A percentile compares a stretch with the other conserved stretches of the same genome.
phyloP scores from a whole-genome alignment of 2,329 filamentous ascomycete genomes.

The Cladophialophora chaetospira region DNA sequence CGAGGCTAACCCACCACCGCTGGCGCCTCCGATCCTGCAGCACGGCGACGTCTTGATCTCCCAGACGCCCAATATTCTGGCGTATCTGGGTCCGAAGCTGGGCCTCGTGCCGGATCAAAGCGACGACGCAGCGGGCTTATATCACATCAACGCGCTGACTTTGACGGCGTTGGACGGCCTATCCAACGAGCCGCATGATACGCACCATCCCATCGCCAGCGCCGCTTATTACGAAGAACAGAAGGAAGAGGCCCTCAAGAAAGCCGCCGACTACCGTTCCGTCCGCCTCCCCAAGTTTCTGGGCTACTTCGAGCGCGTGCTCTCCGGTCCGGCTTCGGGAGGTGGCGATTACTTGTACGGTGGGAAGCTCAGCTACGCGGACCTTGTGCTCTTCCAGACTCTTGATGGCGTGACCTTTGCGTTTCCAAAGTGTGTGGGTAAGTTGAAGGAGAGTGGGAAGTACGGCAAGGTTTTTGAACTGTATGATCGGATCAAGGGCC shows the following conservation, averaged over 20 bases:
- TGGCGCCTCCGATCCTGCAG: conserved; percentile 68
- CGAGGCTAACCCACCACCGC: conserved; percentile 62
- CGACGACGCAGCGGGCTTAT: conserved; percentile 50
- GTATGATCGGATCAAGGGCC: conserved; percentile 63
- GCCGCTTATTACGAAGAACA: conserved; percentile 73
- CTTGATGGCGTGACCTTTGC: conserved; percentile 61
- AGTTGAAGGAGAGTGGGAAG: conserved; percentile 57
- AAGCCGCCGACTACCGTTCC: conserved; percentile 59
- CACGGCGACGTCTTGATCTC: conserved; percentile 58
- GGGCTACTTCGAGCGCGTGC: conserved; percentile 67
- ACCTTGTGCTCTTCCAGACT: conserved; percentile 73
- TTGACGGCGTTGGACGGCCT: conserved; percentile 72
- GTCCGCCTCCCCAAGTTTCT: conserved; percentile 72
- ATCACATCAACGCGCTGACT: conserved; percentile 63
- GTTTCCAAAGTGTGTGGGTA: conserved; percentile 68
- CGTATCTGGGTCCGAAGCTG: conserved; percentile 66
- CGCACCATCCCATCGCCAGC: conserved; percentile 69
- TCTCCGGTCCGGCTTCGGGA: conserved; percentile 59
- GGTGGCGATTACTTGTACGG: conserved; percentile 69
- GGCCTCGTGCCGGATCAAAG: conserved; percentile 52
- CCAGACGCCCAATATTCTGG: conserved; percentile 73
- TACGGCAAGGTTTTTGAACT: conserved; percentile 65
- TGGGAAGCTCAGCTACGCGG: conserved; percentile 67
- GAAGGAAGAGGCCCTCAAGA: conserved; percentile 64
- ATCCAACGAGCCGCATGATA: conserved; percentile 72